Base-by-base conservation (phyloP, 2,329 filamentous ascomycete species). In the Fonsecaea pugnacius region DNA sequence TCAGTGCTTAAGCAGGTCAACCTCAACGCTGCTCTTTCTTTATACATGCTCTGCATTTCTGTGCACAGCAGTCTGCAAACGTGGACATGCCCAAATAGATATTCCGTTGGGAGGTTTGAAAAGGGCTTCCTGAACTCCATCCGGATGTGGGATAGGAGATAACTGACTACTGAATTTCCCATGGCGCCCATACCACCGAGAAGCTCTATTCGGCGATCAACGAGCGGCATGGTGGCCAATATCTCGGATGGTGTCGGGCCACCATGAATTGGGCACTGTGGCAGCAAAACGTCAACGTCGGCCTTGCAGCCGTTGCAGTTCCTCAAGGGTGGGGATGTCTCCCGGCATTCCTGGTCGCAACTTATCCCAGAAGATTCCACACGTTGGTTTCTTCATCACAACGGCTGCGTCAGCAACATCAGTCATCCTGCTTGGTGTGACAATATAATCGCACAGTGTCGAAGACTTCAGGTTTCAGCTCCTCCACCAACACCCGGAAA, bases 401-500 rank as follows among this genome's bases (percentile, higher is more conserved):
- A 18, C 50, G 1, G 18, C 54, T 35, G 35, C 24, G 8, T 71
- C 48, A 0, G 76, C 30, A 33, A 60, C 70, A 21, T 73, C 67
- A 10, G 77, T 67, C 1, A 73, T 54, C 46, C 67, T 70, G 7
- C 75, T 73, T 5, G 77, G 74, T 2, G 78, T 80, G 18, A 78
- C 69, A 8, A 81, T 70, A 40, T 75, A 74, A 64, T 81, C 78
- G 63, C 76, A 79, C 77, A 1, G 78, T 78, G 66, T 80, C 78
- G 57, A 75, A 79, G 1, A 67, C 64, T 54, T 78, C 76, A 1
- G 72, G 73, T 3, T 60, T 51, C 16, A 78, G 70, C 60, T 77
- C 74, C 43, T 74, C 71, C 21, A 77, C 72, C 27, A 81, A 68
- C 9, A 80, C 73, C 69, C 81, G 79, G 60, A 78, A 80, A 18